Evolutionary conservation across 371 early-diverging fungal genomes (phyloP), one percentile per base, ranked within the genome.

Genomic region (Nematocida ausubeli): DNA sequence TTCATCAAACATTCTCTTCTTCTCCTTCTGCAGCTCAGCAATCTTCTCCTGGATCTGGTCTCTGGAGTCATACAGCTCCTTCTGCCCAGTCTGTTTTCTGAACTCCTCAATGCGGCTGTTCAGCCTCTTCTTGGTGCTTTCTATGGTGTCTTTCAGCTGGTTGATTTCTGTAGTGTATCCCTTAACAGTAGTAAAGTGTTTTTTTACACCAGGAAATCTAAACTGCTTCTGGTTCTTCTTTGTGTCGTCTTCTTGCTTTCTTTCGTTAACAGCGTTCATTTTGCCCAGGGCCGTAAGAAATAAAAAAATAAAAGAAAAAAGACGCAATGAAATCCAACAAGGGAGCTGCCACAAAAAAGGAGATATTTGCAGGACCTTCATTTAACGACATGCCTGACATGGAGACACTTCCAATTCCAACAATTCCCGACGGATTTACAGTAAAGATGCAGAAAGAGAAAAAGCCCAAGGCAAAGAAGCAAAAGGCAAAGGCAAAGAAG

Each of bases 51-150:
- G 63, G 32, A 64, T 42, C 49, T 75, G 55, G 24, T 49, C 55
- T 39, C 54, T 24, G 1, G 39, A 34, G 49, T 75, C 78, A 39
- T 50, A 75, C 56, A 75, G 78, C 39, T 75, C 78, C 49, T 75
- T 75, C 58, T 75, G 65, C 35, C 78, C 78, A 9, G 78, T 75
- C 35, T n/a, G 39, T 55, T 67, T 75, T 47, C 78, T 51, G 52
- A 75, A 75, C 67, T 75, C 78, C 39, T 75, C 78, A 14, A 75
- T 67, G n/a, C 78, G 7, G 35, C 16, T 2, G 9, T 75, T 50
- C n/a, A 75, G 9, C 54, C 78, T 75, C 44, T 75, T 37, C 52
- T 52, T 75, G 5, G 40, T 56, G 16, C 22, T 37, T 4, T 14
- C 54, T 65, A 75, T 54, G 16, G 34, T 34, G 42, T 75, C 78